These are phyloP conservation scores for Xylariaceae sp. DNA, from an alignment of 2,329 filamentous ascomycete species.

Conservation along the genomic window DNA sequence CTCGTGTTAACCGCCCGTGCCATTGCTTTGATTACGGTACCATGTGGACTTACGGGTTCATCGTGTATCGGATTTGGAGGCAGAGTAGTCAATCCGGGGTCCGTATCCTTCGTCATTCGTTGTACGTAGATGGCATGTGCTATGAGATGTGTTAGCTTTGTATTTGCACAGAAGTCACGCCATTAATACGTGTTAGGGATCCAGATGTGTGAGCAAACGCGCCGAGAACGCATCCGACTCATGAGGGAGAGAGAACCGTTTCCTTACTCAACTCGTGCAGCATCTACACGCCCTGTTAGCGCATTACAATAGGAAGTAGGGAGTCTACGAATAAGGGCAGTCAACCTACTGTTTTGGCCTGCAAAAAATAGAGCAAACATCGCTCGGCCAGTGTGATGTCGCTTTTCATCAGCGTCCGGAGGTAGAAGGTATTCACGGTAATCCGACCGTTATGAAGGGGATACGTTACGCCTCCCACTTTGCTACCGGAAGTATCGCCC, in stretches of 20 bases:
- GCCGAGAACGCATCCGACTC: neutral
- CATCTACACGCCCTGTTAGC: constrained; percentile 5
- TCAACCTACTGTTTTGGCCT: constrained; percentile 1
- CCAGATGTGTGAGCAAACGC: neutral
- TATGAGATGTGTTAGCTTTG: neutral
- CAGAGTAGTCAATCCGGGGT: neutral
- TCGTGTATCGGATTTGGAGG: neutral
- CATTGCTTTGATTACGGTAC: neutral
- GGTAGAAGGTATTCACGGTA: neutral
- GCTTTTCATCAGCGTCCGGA: neutral
- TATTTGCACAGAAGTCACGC: neutral
- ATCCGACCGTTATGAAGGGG: neutral
- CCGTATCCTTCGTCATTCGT: neutral
- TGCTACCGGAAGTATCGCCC: no score
- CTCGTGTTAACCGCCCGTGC: neutral
- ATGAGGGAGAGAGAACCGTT: neutral
- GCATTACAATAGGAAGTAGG: neutral
- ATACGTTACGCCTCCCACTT: neutral
- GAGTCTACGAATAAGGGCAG: neutral
- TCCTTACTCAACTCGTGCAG: constrained; percentile 15
- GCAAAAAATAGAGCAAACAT: neutral
- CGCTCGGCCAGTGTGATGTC: constrained; percentile 13
- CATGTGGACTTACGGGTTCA: constrained; percentile 1
- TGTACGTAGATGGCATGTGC: neutral
- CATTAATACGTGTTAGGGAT: neutral